These are phyloP conservation scores for Actinomortierella wolfii DNA, from an alignment of 371 early-diverging fungal species.

Conservation along the genomic window DNA sequence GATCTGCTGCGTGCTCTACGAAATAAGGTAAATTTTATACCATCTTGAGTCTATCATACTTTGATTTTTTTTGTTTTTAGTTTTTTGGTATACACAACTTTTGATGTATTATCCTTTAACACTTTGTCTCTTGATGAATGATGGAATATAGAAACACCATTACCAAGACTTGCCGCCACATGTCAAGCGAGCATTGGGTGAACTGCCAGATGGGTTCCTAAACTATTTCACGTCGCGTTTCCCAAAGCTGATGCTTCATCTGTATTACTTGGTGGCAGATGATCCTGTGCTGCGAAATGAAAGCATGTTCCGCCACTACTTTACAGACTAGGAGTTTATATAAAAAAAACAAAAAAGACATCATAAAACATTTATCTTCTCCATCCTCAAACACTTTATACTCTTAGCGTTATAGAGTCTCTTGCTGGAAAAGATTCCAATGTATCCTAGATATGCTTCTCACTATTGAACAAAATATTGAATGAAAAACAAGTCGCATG, in stretches of 20 bases:
- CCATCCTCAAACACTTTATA: no score
- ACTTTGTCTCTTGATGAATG: no score
- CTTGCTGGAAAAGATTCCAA: not conserved
- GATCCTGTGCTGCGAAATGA: constrained; percentile 61
- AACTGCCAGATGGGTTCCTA: constrained; percentile 87
- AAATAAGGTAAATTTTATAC: constrained; percentile 78
- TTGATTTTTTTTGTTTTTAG: no score
- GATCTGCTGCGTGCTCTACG: constrained; percentile 92
- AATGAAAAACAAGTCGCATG: not conserved
- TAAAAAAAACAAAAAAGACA: not conserved
- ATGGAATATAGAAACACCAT: constrained; percentile 92
- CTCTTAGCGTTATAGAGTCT: not conserved
- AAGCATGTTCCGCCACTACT: constrained; percentile 70
- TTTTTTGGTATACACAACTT: no score
- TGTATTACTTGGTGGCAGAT: constrained; percentile 65
- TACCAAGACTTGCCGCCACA: constrained; percentile 89
- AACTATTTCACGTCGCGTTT: constrained; percentile 90
- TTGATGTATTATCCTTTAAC: no score
- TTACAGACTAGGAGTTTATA: constrained; percentile 39
- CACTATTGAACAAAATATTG: no score
- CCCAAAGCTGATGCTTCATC: constrained; percentile 84
- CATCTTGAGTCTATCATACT: no score
- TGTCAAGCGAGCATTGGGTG: constrained; percentile 81
- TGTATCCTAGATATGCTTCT: no score
- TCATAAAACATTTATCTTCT: not conserved